A percentile compares a stretch with the other conserved stretches of the same genome.
Evolutionary conservation across 495 filamentous ascomycete species (phyloP).

Genomic region (Trichocladium uniseriatum): DNA sequence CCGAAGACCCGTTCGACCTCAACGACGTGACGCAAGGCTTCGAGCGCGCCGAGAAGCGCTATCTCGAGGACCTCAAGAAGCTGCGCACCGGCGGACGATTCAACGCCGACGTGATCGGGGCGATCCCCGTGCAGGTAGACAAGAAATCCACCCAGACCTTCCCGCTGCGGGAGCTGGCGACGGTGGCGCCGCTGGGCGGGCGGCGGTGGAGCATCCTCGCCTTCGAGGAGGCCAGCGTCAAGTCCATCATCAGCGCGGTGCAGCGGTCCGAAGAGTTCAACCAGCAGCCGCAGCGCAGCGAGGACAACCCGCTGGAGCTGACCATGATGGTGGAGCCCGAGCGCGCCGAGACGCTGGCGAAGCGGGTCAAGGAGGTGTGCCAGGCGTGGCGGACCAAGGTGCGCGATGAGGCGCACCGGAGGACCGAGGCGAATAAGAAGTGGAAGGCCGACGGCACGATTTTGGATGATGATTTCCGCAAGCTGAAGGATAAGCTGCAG

Average conservation of each 20-base stretch:
- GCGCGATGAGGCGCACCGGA: slow-evolving; percentile 41
- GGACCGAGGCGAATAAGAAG: slow-evolving; percentile 55
- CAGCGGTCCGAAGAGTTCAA: slow-evolving; percentile 52
- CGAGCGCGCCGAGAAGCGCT: slow-evolving; percentile 43
- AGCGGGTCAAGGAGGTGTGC: slow-evolving; percentile 45
- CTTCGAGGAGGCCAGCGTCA: slow-evolving; percentile 48
- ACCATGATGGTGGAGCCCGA: slow-evolving; percentile 58
- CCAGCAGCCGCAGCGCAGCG: slow-evolving; percentile 62
- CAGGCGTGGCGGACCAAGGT: slow-evolving; percentile 55
- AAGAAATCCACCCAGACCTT: slow-evolving; percentile 40
- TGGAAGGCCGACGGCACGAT: slow-evolving; percentile 51
- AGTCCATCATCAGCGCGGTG: slow-evolving; percentile 63
- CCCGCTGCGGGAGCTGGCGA: slow-evolving; percentile 61
- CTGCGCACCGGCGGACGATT: slow-evolving; percentile 51
- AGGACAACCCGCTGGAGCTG: slow-evolving; percentile 61
- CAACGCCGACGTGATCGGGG: slow-evolving; percentile 58
- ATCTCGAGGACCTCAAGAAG: slow-evolving; percentile 55
- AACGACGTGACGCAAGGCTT: slow-evolving; percentile 53
- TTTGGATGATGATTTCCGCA: slow-evolving; percentile 56
- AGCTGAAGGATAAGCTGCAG: slow-evolving; percentile 60
- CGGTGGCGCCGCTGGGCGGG: slow-evolving; percentile 63
- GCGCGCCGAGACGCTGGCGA: slow-evolving; percentile 52
- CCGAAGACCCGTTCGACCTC: slow-evolving; percentile 59
- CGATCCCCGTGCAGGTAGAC: slow-evolving; percentile 51
- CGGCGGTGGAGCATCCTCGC: slow-evolving; percentile 57